phyloP scores from a whole-genome alignment of 2,329 filamentous ascomycete species.

The Colletotrichum zoysiae region DNA sequence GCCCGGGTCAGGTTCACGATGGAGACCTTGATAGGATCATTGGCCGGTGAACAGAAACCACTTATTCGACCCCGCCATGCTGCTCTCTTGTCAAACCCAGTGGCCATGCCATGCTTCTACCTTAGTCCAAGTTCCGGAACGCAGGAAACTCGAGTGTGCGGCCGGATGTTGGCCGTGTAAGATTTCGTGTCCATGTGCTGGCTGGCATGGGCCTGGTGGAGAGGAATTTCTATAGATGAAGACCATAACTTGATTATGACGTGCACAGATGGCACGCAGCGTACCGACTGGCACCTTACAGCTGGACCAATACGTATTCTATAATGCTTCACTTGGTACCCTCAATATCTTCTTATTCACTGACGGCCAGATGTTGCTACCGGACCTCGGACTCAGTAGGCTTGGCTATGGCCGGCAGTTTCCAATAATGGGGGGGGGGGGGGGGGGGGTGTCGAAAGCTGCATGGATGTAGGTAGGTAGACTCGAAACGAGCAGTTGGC shows the following conservation, averaged over 20 bases:
- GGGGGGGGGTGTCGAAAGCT: background rate
- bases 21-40: background rate
- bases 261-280: no score
- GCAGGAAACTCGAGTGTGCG: background rate
- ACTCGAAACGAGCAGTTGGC: background rate
- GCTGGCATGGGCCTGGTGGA: no score
- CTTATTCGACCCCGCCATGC: background rate
- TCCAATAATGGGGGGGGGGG: no score
- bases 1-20: background rate
- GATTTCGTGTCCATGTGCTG: no score
- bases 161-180: no score
- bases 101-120: no score
- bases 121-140: background rate
- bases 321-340: no score
- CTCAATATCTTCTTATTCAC: no score
- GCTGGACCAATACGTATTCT: no score
- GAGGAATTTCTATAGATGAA: no score
- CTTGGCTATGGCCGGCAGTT: background rate
- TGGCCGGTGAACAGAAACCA: background rate
- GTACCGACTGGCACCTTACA: no score
- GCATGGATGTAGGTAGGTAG: background rate
- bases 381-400: slow-evolving; percentile 4
- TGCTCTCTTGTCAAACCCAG: background rate
- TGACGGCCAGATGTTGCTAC: background rate
- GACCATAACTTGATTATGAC: no score